Evolutionary conservation across 192 early-diverging fungal species (phyloP).

Genomic region (Coemansia sp.): DNA sequence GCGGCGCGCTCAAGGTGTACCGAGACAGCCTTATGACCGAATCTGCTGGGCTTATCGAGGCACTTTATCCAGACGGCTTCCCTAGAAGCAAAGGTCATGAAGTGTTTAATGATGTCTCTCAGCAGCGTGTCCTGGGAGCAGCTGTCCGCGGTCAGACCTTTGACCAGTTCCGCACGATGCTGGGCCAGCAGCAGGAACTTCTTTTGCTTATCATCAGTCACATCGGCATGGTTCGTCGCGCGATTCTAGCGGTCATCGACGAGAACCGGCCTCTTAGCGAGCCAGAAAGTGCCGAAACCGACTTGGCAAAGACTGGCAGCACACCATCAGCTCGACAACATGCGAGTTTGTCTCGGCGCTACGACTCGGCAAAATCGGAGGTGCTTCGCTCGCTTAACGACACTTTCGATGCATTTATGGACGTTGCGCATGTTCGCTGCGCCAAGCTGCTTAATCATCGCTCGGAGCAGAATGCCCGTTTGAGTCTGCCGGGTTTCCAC

Average conservation of each 20-base stretch:
- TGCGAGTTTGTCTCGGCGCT: conserved; percentile 11
- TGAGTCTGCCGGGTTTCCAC: conserved; percentile 87
- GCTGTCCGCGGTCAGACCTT: conserved; percentile 81
- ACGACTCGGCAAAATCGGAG: conserved; percentile 32
- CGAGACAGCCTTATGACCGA: conserved; percentile 75
- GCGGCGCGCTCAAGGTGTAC: conserved; percentile 68
- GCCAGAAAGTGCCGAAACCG: neutral
- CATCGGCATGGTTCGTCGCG: conserved; percentile 68
- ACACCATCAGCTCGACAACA: neutral
- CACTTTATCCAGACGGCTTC: conserved; percentile 56
- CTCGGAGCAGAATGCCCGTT: conserved; percentile 84
- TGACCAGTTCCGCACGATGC: conserved; percentile 76
- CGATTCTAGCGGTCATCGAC: conserved; percentile 64
- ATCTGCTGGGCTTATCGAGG: conserved; percentile 74
- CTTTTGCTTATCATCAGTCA: conserved; percentile 75
- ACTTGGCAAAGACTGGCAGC: neutral
- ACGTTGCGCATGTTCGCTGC: conserved; percentile 82
- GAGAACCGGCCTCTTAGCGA: conserved; percentile 57
- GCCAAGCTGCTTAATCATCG: conserved; percentile 85
- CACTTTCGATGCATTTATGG: conserved; percentile 76
- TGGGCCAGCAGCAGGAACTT: conserved; percentile 73
- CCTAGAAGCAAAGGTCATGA: conserved; percentile 46
- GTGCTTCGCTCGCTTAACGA: conserved; percentile 70
- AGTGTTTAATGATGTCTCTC: conserved; percentile 30
- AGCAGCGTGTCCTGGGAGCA: conserved; percentile 52